Evolutionary conservation across 768 basidiomycete species (phyloP).

Genomic region (Collybia sordida): DNA sequence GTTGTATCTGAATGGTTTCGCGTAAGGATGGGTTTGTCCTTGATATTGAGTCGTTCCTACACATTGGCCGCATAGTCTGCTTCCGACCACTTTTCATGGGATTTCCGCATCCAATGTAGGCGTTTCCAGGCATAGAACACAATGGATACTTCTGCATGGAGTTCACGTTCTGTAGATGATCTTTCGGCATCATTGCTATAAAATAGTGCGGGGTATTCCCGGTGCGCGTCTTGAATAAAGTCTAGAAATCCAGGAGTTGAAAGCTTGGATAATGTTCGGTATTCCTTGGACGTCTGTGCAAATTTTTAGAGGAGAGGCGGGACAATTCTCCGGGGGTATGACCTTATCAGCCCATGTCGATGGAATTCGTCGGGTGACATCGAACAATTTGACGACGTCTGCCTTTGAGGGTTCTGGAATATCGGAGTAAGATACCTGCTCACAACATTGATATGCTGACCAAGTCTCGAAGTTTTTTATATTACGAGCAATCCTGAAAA

Average conservation of each 20-base stretch:
- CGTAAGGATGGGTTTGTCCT: neutral
- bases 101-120: constrained; percentile 40
- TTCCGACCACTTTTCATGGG: constrained; percentile 50
- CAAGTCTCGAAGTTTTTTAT: constrained; percentile 49
- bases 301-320: neutral
- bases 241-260: constrained; percentile 24
- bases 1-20: constrained; percentile 37
- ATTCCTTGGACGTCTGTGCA: constrained; percentile 21
- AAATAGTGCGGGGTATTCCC: constrained; percentile 39
- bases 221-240: constrained; percentile 27
- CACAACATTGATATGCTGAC: constrained; percentile 46
- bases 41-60: constrained; percentile 27
- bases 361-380: constrained; percentile 34
- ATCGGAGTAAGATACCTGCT: constrained; percentile 47
- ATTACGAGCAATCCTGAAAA: constrained; percentile 47
- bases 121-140: constrained; percentile 47
- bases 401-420: constrained; percentile 36
- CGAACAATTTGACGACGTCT: constrained; percentile 38
- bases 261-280: constrained; percentile 20
- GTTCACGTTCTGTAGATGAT: constrained; percentile 16
- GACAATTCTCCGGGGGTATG: neutral
- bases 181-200: constrained; percentile 17
- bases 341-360: constrained; percentile 43
- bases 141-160: constrained; percentile 35
- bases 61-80: constrained; percentile 56